Conservation (phyloP, 2,329 filamentous ascomycete species). For the Hymenoscyphus albidus region DNA sequence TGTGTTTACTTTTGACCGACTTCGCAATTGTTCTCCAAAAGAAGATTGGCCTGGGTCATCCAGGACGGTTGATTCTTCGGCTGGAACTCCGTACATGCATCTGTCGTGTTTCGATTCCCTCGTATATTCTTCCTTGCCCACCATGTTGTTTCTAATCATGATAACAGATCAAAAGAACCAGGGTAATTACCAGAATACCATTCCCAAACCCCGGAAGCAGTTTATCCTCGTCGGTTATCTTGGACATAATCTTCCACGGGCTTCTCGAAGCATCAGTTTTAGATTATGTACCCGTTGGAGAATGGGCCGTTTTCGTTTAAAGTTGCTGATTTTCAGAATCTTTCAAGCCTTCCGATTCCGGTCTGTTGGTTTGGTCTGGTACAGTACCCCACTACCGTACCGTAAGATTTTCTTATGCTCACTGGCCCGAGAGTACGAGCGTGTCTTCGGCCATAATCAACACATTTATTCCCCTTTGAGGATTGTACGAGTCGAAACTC, state of each 20-base stretch:
- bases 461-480: not conserved
- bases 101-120: not conserved
- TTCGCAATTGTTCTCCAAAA: not conserved
- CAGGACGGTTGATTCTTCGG: not conserved
- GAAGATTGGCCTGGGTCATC: no score
- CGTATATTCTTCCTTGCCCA: not conserved
- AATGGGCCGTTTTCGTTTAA: not conserved
- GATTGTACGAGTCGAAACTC: not conserved
- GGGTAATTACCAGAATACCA: not conserved
- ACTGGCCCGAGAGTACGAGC: not conserved
- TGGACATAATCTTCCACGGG: not conserved
- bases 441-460: not conserved
- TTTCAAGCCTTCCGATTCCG: conserved; percentile 1
- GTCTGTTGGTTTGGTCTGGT: not conserved
- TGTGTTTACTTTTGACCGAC: not conserved
- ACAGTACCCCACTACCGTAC: not conserved
- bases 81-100: not conserved
- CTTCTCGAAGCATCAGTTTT: not conserved
- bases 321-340: not conserved
- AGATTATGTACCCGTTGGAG: not conserved
- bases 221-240: not conserved
- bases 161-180: not conserved
- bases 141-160: not conserved
- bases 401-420: not conserved
- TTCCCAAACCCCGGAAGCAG: not conserved